Percentiles rank a stretch among this genome's conserved stretches.
phyloP scores from a whole-genome alignment of 2,329 filamentous ascomycete species.

The Coniochaeta prunicola region DNA sequence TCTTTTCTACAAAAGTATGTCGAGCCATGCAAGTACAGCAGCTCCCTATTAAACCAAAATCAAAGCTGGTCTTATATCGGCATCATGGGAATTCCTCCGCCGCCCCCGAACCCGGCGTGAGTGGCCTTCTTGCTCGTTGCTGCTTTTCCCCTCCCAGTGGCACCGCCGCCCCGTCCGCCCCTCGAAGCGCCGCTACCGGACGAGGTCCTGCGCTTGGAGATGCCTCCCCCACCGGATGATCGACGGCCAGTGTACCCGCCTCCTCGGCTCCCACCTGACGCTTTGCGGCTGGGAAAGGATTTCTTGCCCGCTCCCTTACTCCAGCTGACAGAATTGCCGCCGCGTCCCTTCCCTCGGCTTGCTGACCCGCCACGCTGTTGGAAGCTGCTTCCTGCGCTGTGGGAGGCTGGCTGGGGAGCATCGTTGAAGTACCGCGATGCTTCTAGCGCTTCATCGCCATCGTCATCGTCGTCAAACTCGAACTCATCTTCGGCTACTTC shows the following conservation, averaged over 20 bases:
- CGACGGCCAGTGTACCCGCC: slow-evolving; percentile 1
- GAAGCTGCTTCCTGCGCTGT: not conserved
- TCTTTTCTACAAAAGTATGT: not conserved
- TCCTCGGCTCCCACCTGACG: slow-evolving; percentile 8
- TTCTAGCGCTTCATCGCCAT: slow-evolving; percentile 20
- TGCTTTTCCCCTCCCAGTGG: not conserved
- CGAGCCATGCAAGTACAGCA: too few relatives aligned
- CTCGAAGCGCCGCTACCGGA: not conserved
- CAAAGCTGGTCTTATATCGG: slow-evolving; percentile 4
- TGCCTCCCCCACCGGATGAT: slow-evolving; percentile 9
- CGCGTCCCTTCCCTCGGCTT: not conserved
- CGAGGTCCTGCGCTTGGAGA: slow-evolving; percentile 13
- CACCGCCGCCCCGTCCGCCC: not conserved
- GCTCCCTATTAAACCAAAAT: too few relatives aligned
- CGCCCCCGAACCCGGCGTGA: not conserved
- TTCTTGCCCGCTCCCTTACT: slow-evolving; percentile 6
- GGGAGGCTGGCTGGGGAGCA: slow-evolving; percentile 7
- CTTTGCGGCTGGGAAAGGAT: slow-evolving; percentile 8
- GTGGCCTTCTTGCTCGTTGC: not conserved
- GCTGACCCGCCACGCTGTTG: not conserved
- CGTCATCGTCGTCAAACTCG: slow-evolving; percentile 23
- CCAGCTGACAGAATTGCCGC: slow-evolving; percentile 14
- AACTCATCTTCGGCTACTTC: slow-evolving; percentile 3
- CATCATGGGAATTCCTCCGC: slow-evolving; percentile 7
- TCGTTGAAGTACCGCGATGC: slow-evolving; percentile 41